Percentiles rank a stretch among this genome's conserved stretches.
phyloP scores from a whole-genome alignment of 1,139 yeast species.

The Yamadazyma blattariae region DNA sequence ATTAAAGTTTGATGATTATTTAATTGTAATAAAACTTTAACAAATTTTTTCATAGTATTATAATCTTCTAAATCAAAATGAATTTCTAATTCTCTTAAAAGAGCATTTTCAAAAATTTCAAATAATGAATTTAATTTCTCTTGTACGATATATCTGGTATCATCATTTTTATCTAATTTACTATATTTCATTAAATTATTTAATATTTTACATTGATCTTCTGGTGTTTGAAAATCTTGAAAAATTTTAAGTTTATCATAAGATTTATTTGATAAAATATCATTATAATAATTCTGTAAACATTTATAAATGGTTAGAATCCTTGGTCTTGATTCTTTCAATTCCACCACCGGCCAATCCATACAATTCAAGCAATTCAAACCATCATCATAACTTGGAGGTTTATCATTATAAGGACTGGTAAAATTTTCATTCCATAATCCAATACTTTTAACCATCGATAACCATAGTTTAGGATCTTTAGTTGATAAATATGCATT shows the following conservation, averaged over 20 bases:
- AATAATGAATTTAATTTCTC: conserved; percentile 55
- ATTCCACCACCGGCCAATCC: conserved; percentile 35
- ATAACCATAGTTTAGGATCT: conserved; percentile 50
- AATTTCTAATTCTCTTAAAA: conserved; percentile 66
- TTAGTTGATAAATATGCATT: conserved; percentile 37
- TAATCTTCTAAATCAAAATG: conserved; percentile 54
- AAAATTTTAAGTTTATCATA: conserved; percentile 48
- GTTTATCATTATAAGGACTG: neutral
- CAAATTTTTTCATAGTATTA: conserved; percentile 31
- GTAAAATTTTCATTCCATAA: conserved; percentile 34
- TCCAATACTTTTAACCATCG: conserved; percentile 46
- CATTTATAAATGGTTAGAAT: conserved; percentile 42
- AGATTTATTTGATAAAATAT: conserved; percentile 45
- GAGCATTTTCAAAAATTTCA: conserved; percentile 73
- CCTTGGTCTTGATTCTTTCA: conserved; percentile 41
- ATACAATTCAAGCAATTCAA: conserved; percentile 41
- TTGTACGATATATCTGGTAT: conserved; percentile 31
- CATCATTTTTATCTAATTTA: conserved; percentile 34
- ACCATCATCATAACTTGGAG: conserved; percentile 21
- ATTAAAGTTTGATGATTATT: conserved; percentile 44
- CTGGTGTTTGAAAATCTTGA: conserved; percentile 46
- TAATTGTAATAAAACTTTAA: conserved; percentile 33
- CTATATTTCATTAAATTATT: conserved; percentile 38
- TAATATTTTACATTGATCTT: conserved; percentile 46
- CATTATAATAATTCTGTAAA: conserved; percentile 45